A percentile compares a stretch with the other conserved stretches of the same genome.
phyloP scores from a whole-genome alignment of 2,329 filamentous ascomycete species.

The Biscogniauxia marginata region DNA sequence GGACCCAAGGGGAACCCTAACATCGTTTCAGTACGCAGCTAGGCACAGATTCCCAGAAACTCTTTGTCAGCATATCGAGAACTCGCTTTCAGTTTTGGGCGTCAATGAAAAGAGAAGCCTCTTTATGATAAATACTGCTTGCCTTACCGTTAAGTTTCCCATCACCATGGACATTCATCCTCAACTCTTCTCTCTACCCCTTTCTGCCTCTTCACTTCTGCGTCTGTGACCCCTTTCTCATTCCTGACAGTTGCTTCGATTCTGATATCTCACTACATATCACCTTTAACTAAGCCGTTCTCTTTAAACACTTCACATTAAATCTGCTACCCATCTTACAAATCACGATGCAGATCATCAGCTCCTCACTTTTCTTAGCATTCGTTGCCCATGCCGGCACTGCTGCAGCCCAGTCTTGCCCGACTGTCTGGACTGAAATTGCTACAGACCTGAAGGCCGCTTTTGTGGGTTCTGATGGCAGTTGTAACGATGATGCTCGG shows the following conservation, averaged over 20 bases:
- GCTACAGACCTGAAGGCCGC: conserved; percentile 21
- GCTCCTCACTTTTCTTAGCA: conserved; percentile 7
- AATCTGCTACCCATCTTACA: background rate
- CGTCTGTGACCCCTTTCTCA: conserved; percentile 1
- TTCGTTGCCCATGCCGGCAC: conserved; percentile 8
- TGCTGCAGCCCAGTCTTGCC: conserved; percentile 17
- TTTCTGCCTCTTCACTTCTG: conserved; percentile 1
- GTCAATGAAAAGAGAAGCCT: background rate
- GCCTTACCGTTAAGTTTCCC: background rate
- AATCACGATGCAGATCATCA: conserved; percentile 16
- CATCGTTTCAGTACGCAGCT: background rate
- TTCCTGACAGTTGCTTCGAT: background rate
- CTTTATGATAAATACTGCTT: conserved; percentile 13
- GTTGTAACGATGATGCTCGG: conserved; percentile 27
- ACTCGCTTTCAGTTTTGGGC: background rate
- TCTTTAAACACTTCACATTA: background rate
- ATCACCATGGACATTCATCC: conserved; percentile 8
- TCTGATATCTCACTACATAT: conserved; percentile 3
- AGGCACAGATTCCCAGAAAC: background rate
- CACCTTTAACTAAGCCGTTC: too few species aligned
- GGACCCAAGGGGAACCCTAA: background rate
- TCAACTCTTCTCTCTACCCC: conserved; percentile 4
- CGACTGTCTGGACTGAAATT: conserved; percentile 26
- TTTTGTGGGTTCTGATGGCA: conserved; percentile 19
- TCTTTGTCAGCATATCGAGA: background rate